Percentiles rank a stretch among this genome's conserved stretches.
Evolutionary conservation across 768 basidiomycete genomes (phyloP).

Genomic region (Daedaleopsis nitida): DNA sequence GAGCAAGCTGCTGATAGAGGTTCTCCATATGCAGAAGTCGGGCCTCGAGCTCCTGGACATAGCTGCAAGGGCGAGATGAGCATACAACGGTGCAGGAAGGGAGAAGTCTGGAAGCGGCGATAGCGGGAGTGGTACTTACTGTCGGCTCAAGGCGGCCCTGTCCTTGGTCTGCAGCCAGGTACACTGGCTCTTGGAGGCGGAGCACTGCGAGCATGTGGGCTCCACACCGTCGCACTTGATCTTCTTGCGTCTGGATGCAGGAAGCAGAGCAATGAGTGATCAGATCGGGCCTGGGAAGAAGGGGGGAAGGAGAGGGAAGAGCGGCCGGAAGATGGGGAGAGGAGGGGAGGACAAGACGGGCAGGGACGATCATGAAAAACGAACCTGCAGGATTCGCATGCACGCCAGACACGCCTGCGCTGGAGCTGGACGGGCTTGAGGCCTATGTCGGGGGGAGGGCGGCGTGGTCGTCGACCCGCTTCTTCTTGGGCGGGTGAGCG

Average conservation of each 20-base stretch:
- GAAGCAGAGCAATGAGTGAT: slow-evolving; percentile 20
- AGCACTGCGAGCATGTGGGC: slow-evolving; percentile 83
- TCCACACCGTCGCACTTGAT: slow-evolving; percentile 91
- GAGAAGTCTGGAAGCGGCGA: slow-evolving; percentile 20
- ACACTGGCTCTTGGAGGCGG: slow-evolving; percentile 72
- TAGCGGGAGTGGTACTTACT: slow-evolving; percentile 53
- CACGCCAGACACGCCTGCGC: slow-evolving; percentile 81
- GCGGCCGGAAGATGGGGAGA: slow-evolving; percentile 19
- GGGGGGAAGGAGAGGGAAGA: slow-evolving; percentile 18
- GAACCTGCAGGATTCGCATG: slow-evolving; percentile 87
- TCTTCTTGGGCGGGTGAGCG: slow-evolving; percentile 70
- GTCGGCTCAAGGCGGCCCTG: slow-evolving; percentile 85
- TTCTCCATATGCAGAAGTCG: slow-evolving; percentile 87
- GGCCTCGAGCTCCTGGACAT: slow-evolving; percentile 90
- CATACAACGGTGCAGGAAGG: neutral
- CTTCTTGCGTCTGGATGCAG: slow-evolving; percentile 72
- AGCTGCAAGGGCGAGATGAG: slow-evolving; percentile 44
- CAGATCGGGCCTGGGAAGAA: slow-evolving; percentile 15
- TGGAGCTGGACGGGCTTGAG: slow-evolving; percentile 78
- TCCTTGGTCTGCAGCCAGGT: slow-evolving; percentile 93
- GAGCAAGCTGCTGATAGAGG: slow-evolving; percentile 80
- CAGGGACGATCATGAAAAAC: slow-evolving; percentile 25
- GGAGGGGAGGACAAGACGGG: slow-evolving; percentile 6
- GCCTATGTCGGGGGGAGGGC: slow-evolving; percentile 51
- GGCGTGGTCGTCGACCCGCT: slow-evolving; percentile 62